Evolutionary conservation across 306 rosid genomes (phyloP).

Genomic region (Urtica urens): DNA sequence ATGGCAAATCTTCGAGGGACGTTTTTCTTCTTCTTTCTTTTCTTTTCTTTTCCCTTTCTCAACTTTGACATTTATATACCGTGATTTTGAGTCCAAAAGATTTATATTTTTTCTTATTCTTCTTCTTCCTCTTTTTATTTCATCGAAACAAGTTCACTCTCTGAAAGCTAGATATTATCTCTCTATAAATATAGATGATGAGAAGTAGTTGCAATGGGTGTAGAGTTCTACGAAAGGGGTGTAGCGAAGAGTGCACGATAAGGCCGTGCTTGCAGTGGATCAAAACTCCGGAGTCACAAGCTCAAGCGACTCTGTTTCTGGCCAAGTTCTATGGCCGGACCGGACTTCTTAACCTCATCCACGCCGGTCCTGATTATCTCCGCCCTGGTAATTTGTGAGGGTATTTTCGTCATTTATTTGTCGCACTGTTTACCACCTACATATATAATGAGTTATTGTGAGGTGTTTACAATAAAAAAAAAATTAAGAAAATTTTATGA

Average conservation of each 20-base stretch:
- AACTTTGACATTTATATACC: no score
- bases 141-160: no score
- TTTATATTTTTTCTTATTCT: no score
- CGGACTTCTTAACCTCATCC: slow-evolving; percentile 55
- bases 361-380: slow-evolving; percentile 27
- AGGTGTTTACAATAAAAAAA: not conserved
- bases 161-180: not conserved
- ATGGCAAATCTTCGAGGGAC: not conserved
- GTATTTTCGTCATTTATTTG: not conserved
- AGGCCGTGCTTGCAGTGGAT: slow-evolving; percentile 61
- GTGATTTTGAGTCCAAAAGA: no score
- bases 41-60: not conserved
- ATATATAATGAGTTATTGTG: not conserved
- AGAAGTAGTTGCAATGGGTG: slow-evolving; percentile 70
- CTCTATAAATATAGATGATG: slow-evolving; percentile 15
- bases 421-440: not conserved
- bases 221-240: slow-evolving; percentile 59
- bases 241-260: slow-evolving; percentile 38
- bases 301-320: slow-evolving; percentile 64
- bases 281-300: slow-evolving; percentile 45
- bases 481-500: no score
- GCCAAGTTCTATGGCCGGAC: slow-evolving; percentile 75
- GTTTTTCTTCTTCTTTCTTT: not conserved
- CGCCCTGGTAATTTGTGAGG: slow-evolving; percentile 44
- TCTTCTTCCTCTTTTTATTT: not conserved